phyloP scores from a whole-genome alignment of 192 early-diverging fungal genomes.

The Tieghemiomyces parasiticus region DNA sequence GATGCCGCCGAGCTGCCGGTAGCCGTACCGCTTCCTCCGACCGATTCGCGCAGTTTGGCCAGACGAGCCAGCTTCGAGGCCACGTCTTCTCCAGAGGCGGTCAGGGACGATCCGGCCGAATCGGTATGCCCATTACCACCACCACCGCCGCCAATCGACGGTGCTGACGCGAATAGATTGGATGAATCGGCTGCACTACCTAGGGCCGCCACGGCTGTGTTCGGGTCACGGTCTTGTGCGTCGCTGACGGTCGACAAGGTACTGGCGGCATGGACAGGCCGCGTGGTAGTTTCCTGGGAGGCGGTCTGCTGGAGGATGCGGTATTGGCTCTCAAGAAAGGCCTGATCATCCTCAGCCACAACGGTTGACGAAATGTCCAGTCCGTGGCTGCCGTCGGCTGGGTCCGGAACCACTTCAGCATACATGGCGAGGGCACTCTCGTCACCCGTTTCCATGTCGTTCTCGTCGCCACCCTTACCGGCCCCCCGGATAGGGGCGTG shows the following conservation, averaged over 20 bases:
- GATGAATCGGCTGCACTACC: not conserved
- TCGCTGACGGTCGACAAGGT: constrained; percentile 32
- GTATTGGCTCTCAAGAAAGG: constrained; percentile 66
- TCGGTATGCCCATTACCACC: too few relatives aligned
- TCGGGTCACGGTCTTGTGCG: constrained; percentile 15
- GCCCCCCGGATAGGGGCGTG: too few relatives aligned
- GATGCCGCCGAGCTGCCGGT: constrained; percentile 2
- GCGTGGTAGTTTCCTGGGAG: constrained; percentile 33
- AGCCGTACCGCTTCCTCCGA: constrained; percentile 1
- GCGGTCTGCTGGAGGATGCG: constrained; percentile 48
- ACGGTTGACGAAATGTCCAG: constrained; percentile 44
- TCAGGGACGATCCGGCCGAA: too few relatives aligned
- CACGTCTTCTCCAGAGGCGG: not conserved
- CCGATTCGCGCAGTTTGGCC: not conserved
- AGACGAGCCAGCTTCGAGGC: constrained; percentile 1
- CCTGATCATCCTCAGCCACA: constrained; percentile 73
- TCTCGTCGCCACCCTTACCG: too few relatives aligned
- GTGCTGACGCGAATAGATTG: constrained; percentile 3
- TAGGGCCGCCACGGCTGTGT: constrained; percentile 9
- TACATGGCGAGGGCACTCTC: constrained; percentile 39
- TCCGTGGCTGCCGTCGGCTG: constrained; percentile 27
- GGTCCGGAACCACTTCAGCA: constrained; percentile 39
- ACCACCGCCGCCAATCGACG: constrained; percentile 9
- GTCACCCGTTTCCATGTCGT: too few relatives aligned
- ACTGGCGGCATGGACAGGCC: constrained; percentile 25